Evolutionary conservation across 257 asterid genomes (phyloP).

Genomic region (Solanum megistacrolobum): DNA sequence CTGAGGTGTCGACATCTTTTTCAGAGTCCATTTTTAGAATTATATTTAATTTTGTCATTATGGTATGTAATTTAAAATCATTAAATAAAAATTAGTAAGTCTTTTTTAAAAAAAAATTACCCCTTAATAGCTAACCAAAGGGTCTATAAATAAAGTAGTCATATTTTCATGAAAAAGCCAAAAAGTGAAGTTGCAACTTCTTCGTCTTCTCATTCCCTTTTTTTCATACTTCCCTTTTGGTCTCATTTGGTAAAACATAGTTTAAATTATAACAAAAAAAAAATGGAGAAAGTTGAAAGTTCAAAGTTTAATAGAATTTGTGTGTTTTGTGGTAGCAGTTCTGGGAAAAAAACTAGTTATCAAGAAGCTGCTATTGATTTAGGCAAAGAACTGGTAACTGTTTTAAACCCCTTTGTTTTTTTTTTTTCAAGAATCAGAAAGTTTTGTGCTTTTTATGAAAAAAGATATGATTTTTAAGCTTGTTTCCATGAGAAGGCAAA

Average conservation of each 20-base stretch:
- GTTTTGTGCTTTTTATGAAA: background rate
- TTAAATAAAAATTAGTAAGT: background rate
- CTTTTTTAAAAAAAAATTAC: background rate
- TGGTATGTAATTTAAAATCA: background rate
- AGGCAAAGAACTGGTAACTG: conserved; percentile 67
- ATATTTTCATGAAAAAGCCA: background rate
- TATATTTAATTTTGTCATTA: background rate
- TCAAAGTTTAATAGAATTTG: conserved; percentile 74
- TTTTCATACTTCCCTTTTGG: background rate
- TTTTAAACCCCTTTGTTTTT: background rate
- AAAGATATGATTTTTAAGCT: background rate
- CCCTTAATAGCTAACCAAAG: background rate
- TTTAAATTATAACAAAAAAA: background rate
- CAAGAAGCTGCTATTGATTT: conserved; percentile 81
- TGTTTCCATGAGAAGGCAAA: background rate
- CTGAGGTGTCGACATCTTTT: background rate
- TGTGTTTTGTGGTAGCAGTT: conserved; percentile 83
- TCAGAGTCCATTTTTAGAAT: background rate
- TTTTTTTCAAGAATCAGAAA: background rate
- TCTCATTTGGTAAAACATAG: background rate
- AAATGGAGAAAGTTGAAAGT: conserved; percentile 38
- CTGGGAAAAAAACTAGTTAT: conserved; percentile 75
- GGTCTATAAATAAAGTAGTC: background rate
- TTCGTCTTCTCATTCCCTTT: background rate
- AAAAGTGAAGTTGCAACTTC: background rate